Evolutionary conservation across 306 rosid genomes (phyloP).

Genomic region (Dalbergia cochinchinensis): DNA sequence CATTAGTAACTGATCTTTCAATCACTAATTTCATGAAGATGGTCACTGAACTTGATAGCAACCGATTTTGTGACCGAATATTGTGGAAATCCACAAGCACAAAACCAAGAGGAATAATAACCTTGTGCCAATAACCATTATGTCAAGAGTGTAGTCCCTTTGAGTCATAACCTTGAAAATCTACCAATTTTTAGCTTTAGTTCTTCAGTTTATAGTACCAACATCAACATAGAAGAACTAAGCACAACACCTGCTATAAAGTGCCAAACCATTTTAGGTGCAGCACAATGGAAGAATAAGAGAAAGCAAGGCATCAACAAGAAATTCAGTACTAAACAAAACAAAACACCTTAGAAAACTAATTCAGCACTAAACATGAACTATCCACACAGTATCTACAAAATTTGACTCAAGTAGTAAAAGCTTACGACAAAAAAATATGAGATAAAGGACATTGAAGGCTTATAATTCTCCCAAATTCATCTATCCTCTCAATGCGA

Average conservation of each 20-base stretch:
- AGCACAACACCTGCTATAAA: constrained; percentile 42
- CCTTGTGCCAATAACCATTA: constrained; percentile 41
- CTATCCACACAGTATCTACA: neutral
- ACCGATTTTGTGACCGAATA: no score
- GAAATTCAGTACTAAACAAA: neutral
- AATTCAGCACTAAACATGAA: constrained; percentile 44
- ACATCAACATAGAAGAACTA: constrained; percentile 35
- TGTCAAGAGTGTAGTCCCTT: constrained; percentile 50
- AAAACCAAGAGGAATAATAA: constrained; percentile 51
- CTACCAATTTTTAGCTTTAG: constrained; percentile 31
- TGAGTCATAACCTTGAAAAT: neutral
- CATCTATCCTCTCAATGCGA: constrained; percentile 92
- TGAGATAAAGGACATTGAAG: constrained; percentile 7
- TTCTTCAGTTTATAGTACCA: constrained; percentile 38
- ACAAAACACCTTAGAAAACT: constrained; percentile 32
- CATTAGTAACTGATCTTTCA: no score
- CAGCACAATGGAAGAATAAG: constrained; percentile 31
- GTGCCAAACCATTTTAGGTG: constrained; percentile 38
- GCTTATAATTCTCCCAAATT: constrained; percentile 94
- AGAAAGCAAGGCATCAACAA: neutral
- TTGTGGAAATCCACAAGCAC: constrained; percentile 57
- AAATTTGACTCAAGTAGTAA: neutral
- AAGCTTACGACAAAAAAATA: neutral
- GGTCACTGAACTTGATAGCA: no score
- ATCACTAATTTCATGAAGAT: no score